Base-by-base conservation (phyloP, 1,284 basidiomycete genomes). In the Ceratobasidium sp. region DNA sequence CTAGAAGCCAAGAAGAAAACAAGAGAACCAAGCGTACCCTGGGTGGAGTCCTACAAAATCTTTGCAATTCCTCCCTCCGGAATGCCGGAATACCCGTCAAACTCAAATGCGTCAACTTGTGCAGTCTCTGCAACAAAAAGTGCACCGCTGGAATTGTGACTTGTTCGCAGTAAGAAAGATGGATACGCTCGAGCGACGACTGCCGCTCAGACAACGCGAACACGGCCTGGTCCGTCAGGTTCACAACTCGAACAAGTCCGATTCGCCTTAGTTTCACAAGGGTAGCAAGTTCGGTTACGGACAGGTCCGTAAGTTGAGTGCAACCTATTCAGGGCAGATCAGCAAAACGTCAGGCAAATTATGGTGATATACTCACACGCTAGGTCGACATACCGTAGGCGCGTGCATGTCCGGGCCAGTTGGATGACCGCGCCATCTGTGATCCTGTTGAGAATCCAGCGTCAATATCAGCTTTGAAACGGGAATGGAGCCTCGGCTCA, bases 81-180 rank as follows among this genome's bases (percentile, higher is more conserved):
- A 99, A 99, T 0, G 95, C 90, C 7, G 92, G 91, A 37, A 99
- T 92, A n/a, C 97, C 98, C 13, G 98, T 98, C 77, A 99, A 84
- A 81, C 95, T 98, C 59, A 99, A 86, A 83, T 99, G 98, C 2
- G 95, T 98, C 46, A 99, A 85, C 77, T 94, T 93, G 77, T 90
- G 88, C 22, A 99, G 86, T 79, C 92, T 90, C 81, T 94, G 92
- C 62, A 99, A 86, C 48, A 99, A 87, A 82, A 92, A 95, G 79
- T 97, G 93, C 65, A 99, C 89, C 14, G 96, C 96, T 81, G 92
- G 88, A 76, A 98, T 93, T 4, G 92, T 90, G 76, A 99, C 92
- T 79, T 98, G 94, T 80, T 98, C 95, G 83, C 98, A 99, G 81
- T 98, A 99, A 0, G 95, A 98, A 29, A 99, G 85, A 81, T 99